A percentile compares a stretch with the other conserved stretches of the same genome.
phyloP scores from a whole-genome alignment of 345 rosid genomes.

The Reutealis trisperma region DNA sequence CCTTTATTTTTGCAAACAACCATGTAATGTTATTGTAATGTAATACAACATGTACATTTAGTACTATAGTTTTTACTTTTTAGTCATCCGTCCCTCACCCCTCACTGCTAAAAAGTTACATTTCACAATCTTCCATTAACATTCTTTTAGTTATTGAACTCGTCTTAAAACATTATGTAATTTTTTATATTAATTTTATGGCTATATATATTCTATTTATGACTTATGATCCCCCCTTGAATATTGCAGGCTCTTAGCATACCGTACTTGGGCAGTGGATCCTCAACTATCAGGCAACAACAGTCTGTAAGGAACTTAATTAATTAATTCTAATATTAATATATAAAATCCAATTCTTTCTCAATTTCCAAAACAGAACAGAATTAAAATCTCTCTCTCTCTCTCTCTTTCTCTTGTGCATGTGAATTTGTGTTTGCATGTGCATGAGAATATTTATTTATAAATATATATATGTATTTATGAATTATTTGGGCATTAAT shows the following conservation, averaged over 20 bases:
- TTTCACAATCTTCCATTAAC: conserved; percentile 18
- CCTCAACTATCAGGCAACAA: conserved; percentile 60
- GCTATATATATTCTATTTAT: background rate
- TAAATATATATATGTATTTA: no score
- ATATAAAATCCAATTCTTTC: background rate
- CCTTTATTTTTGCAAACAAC: conserved; percentile 33
- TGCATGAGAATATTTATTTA: background rate
- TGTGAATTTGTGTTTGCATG: conserved; percentile 6
- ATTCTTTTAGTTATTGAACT: conserved; percentile 22
- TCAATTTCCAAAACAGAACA: background rate
- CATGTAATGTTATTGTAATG: conserved; percentile 2
- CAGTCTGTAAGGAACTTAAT: conserved; percentile 52
- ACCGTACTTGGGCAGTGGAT: conserved; percentile 85
- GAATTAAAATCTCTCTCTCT: background rate
- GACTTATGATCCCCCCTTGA: conserved; percentile 17
- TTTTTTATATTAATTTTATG: background rate
- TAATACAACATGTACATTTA: no score
- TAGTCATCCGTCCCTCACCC: no score
- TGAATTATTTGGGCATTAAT: conserved; percentile 11
- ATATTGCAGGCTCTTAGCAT: conserved; percentile 82
- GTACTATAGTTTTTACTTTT: no score
- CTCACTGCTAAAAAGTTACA: conserved; percentile 9
- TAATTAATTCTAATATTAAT: no score
- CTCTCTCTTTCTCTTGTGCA: background rate
- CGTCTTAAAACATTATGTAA: conserved; percentile 1